Evolutionary conservation across 2,329 filamentous ascomycete genomes (phyloP), one percentile per base, ranked within the genome.

Genomic region (Teratosphaeria destructans): DNA sequence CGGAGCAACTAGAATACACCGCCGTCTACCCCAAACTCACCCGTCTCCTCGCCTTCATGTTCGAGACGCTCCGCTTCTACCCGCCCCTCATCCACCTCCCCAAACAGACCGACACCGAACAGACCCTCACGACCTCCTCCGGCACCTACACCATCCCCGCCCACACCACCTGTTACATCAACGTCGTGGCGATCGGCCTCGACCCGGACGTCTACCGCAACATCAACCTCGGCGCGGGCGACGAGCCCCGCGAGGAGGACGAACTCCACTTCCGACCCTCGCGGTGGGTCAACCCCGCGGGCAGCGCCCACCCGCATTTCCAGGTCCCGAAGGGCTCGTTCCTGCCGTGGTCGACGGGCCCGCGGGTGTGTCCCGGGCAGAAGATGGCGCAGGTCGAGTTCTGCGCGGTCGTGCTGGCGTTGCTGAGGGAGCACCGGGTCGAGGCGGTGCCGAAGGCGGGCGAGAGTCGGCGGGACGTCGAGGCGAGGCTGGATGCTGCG

Each of bases 331-430:
- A 73, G 49, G 77, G 77, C 0, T 68, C 71, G 0, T 83, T 76
- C 61, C 52, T 77, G 1, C 75, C 80, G 0, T 83, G 80, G 79
- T 76, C 77, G 0, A 67, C 63, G 3, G 80, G 81, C 0, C 78
- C 79, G 11, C 67, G 81, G 5, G 68, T 78, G 3, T 83, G 81
- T 65, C 79, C 79, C 0, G 81, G 81, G 0, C 74, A 78, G 71
- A 82, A 81, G 64, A 79, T 83, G 73, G 73, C 79, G 1, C 78
- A 83, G 68, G 80, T 83, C 2, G 81, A 83, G 66, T 82, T 82
- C 66, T 75, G 77, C 3, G 75, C 74, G 12, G 74, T 78, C 2
- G 65, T 83, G 27, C 66, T 75, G 59, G 72, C 73, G 1, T 63
- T 81, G 12, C 65, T 70, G 29, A 54, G 66, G 19, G 59, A 58